Percentiles rank a stretch among this genome's conserved stretches.
phyloP scores from a whole-genome alignment of 371 early-diverging fungal species.

The Circinella minor region DNA sequence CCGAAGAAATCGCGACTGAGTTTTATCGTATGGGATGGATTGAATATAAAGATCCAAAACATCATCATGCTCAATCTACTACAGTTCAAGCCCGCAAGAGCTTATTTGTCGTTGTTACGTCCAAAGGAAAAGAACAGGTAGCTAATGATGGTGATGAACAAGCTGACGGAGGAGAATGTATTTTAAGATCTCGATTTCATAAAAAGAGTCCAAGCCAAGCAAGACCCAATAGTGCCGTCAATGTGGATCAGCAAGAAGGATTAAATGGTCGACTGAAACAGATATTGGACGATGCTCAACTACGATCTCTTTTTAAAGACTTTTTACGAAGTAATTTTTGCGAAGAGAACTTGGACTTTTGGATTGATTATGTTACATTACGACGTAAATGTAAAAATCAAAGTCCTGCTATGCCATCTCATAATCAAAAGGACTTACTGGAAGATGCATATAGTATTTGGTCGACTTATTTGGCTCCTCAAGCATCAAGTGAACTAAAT shows the following conservation, averaged over 20 bases:
- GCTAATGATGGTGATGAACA: slow-evolving; percentile 2
- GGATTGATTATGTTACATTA: slow-evolving; percentile 59
- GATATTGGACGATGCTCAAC: slow-evolving; percentile 61
- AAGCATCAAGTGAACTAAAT: slow-evolving; percentile 64
- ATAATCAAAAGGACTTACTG: slow-evolving; percentile 45
- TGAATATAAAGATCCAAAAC: slow-evolving; percentile 34
- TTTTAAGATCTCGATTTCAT: no score
- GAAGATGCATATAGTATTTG: slow-evolving; percentile 67
- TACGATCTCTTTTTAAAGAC: slow-evolving; percentile 67
- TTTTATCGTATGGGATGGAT: slow-evolving; percentile 65
- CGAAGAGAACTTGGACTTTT: slow-evolving; percentile 75
- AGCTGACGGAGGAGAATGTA: no score
- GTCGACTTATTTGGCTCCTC: slow-evolving; percentile 62
- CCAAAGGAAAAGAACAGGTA: slow-evolving; percentile 22
- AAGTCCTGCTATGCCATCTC: slow-evolving; percentile 39
- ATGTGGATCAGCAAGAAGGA: slow-evolving; percentile 15
- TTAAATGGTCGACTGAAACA: slow-evolving; percentile 41
- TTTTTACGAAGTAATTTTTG: slow-evolving; percentile 73
- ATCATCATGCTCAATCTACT: slow-evolving; percentile 3
- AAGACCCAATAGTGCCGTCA: background rate
- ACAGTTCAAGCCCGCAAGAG: slow-evolving; percentile 15
- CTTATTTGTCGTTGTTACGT: slow-evolving; percentile 18
- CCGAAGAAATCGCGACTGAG: slow-evolving; percentile 53
- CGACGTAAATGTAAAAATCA: slow-evolving; percentile 44
- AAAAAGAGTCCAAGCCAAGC: background rate